Evolutionary conservation across 2,329 filamentous ascomycete genomes (phyloP), one percentile per base, ranked within the genome.

Genomic region (Alternaria burnsii): DNA sequence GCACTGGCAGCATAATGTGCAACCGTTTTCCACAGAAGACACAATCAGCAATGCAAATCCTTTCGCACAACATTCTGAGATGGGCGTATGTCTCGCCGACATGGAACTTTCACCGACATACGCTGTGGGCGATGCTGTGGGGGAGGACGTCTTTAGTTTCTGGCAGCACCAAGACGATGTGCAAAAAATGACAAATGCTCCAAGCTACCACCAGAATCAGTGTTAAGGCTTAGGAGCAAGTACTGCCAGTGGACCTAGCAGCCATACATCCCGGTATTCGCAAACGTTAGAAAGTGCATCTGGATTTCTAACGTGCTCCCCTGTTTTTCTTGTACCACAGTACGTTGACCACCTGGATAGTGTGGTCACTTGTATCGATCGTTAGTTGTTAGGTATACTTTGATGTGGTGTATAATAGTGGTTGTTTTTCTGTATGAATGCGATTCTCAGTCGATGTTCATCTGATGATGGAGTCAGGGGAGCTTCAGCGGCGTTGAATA

Each of bases 21-120:
- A 53, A 6, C 12, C 52, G 4, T 59, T 34, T 26, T 18, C 58
- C 2, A n/a, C 18, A 12, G 10, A 36, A 16, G 26, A 47, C 12
- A 4, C 30, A 9, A 22, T 44, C 7, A 36, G n/a, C 5, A 26
- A 41, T n/a, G 46, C 52, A 3, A 58, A 62, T 12, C 20, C 55
- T 14, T 58, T 64, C 34, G 52, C 46, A 1, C 32, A 52, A 26
- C 53, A 58, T 34, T 41, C 52, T 1, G 52, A 61, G 12, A 28
- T 57, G 20, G 55, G 53, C 3, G 42, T 66, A 4, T 43, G 41
- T 20, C 55, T 66, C 10, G 36, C 48, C 5, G 61, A 66, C 28
- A 30, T 63, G 20, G 61, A 63, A 26, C 18, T 43, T 1, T 5
- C 22, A 20, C 36, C 44, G 9, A 34, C 24, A 3, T 18, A 40